Evolutionary conservation across 225 moss, liverwort and hornwort genomes (phyloP), one percentile per base, ranked within the genome.

Genomic region (Sphagnum tenellum): DNA sequence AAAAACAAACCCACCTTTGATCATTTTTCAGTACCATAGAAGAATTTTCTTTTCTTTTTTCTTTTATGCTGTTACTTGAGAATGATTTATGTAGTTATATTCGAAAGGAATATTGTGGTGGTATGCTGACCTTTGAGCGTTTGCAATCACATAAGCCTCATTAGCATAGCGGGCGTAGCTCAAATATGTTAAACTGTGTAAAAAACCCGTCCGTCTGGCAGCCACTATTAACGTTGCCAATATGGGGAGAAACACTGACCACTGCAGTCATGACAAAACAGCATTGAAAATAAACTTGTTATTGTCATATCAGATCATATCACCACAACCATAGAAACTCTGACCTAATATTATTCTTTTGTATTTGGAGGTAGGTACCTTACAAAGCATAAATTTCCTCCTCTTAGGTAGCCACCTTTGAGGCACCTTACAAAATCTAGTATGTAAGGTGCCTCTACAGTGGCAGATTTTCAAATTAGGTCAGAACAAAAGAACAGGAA

Each of bases 221-320:
- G 84, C 66, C 58, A 82, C 50, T 44, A 84, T 84, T 60, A 84
- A 51, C 49, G 84, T 84, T 57, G 80, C 84, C 73, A 84, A 67
- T 67, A 84, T 84, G 64, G 84, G 84, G 46, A 84, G 69, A 71
- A 84, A 84, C n/a, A 84, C 84, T 10, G 84, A 81, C 84, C 81
- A 84, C 84, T 84, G 81, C 73, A 64, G 9, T 52, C 48, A 56
- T 7, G 47, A 5, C 2, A 2, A 44, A 56, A 46, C 50, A 10
- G 55, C 54, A 67, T 9, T 56, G 9, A 3, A 44, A 8, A 48
- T n/a, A 8, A 46, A 11, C 12, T 12, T 12, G 50, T 48, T 8
- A 48, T 47, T 5, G 9, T 49, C 48, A 64, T 46, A 59, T 10
- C 9, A 5, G 29, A 10, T 10, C n/a, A 59, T 9, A 9, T 59